Evolutionary conservation across 345 rosid genomes (phyloP).

Genomic region (Gossypium australe): DNA sequence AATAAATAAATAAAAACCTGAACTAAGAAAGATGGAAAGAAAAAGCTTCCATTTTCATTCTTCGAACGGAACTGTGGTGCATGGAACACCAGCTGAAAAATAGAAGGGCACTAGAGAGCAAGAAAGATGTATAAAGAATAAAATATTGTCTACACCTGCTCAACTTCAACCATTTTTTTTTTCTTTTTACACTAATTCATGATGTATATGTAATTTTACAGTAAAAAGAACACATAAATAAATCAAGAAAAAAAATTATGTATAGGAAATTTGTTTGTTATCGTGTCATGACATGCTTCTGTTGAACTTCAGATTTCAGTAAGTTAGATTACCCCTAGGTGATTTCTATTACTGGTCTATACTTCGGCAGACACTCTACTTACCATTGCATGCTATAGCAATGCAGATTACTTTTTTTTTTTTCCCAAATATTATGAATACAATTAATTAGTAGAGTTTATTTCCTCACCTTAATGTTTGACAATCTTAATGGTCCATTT

Average conservation of each 20-base stretch:
- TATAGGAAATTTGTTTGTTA: not conserved
- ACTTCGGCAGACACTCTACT: not conserved
- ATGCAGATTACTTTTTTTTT: not conserved
- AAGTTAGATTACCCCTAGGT: not conserved
- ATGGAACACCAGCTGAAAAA: not conserved
- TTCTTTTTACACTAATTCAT: constrained; percentile 25
- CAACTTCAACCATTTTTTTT: not conserved
- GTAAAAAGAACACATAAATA: not conserved
- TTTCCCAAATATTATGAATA: no score
- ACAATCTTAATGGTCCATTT: no score
- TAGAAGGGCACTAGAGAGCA: not conserved
- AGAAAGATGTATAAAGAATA: constrained; percentile 27
- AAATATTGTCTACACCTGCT: constrained; percentile 29
- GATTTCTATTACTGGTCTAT: not conserved
- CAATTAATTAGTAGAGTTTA: no score
- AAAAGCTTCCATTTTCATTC: not conserved
- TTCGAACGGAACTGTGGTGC: not conserved
- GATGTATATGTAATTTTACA: constrained; percentile 8
- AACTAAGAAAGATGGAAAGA: not conserved
- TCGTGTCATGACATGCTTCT: not conserved
- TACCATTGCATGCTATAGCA: not conserved
- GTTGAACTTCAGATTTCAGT: not conserved
- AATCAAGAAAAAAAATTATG: not conserved
- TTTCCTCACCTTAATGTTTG: no score
- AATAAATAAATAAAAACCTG: no score